A percentile compares a stretch with the other conserved stretches of the same genome.
Evolutionary conservation across 345 rosid genomes (phyloP).

Genomic region (Salix dunnii): DNA sequence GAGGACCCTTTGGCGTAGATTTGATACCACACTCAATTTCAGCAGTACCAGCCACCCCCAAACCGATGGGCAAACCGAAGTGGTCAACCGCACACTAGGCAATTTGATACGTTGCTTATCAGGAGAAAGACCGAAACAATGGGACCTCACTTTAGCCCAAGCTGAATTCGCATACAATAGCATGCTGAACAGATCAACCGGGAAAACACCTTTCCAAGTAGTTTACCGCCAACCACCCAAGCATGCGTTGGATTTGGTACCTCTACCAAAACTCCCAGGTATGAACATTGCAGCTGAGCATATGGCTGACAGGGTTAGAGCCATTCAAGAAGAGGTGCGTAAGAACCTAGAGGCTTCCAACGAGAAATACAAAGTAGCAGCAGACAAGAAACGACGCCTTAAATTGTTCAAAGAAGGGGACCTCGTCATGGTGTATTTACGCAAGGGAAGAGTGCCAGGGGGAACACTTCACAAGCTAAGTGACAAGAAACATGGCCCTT

Average conservation of each 20-base stretch:
- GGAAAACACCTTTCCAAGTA: not conserved
- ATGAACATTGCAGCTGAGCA: not conserved
- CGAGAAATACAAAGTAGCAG: not conserved
- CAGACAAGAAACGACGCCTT: rapidly evolving
- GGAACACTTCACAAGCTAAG: no score
- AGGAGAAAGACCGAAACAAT: not conserved
- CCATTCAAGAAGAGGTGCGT: not conserved
- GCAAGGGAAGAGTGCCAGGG: no score
- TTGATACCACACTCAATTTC: no score
- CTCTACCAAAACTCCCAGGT: not conserved
- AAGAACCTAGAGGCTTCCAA: not conserved
- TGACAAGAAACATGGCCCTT: no score
- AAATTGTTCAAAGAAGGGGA: no score
- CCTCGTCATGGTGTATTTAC: no score
- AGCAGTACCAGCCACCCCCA: not conserved
- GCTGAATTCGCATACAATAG: no score
- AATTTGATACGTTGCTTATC: not conserved
- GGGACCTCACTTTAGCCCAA: no score
- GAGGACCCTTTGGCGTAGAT: no score
- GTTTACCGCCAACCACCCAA: not conserved
- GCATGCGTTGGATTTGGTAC: not conserved
- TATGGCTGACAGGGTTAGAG: not conserved
- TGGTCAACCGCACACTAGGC: not conserved
- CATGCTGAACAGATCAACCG: not conserved
- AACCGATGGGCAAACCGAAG: not conserved